Evolutionary conservation across 2,329 filamentous ascomycete genomes (phyloP).

Genomic region (Grosmannia huntii): DNA sequence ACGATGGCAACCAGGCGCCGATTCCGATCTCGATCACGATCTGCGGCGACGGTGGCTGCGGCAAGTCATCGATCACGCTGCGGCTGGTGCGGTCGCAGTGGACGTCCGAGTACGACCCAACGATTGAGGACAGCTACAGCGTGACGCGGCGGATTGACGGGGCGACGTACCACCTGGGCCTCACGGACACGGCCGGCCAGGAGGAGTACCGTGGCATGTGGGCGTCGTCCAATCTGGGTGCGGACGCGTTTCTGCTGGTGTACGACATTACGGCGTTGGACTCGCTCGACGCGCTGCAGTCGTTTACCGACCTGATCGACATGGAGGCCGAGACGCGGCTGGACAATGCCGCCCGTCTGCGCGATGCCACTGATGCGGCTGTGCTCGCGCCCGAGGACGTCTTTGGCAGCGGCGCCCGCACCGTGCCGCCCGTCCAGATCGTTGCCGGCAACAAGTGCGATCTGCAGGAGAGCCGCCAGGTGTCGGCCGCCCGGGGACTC

Average conservation of each 20-base stretch:
- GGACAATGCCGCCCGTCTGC: constrained; percentile 46
- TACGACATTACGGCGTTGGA: constrained; percentile 69
- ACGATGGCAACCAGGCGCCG: constrained; percentile 23
- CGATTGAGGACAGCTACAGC: constrained; percentile 74
- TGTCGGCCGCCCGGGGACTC: constrained; percentile 57
- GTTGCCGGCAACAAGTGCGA: constrained; percentile 83
- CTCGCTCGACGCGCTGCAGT: constrained; percentile 58
- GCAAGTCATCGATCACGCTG: constrained; percentile 75
- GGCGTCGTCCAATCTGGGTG: constrained; percentile 64
- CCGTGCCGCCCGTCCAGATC: constrained; percentile 65
- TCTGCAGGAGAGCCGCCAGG: constrained; percentile 53
- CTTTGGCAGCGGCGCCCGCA: constrained; percentile 28
- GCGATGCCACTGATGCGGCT: constrained; percentile 26
- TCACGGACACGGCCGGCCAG: constrained; percentile 80
- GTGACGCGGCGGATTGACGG: constrained; percentile 72
- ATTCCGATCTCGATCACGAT: constrained; percentile 64
- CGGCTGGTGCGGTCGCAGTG: constrained; percentile 72
- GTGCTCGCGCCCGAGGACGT: neutral
- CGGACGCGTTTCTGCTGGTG: constrained; percentile 74
- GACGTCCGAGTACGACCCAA: constrained; percentile 73
- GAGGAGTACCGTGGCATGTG: constrained; percentile 84
- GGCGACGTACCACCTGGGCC: constrained; percentile 62
- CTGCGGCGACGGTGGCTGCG: constrained; percentile 74
- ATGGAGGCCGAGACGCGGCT: constrained; percentile 62
- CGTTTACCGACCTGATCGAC: constrained; percentile 74